Base-by-base conservation (phyloP, 371 early-diverging fungal species). In the Mucor racemosus region DNA sequence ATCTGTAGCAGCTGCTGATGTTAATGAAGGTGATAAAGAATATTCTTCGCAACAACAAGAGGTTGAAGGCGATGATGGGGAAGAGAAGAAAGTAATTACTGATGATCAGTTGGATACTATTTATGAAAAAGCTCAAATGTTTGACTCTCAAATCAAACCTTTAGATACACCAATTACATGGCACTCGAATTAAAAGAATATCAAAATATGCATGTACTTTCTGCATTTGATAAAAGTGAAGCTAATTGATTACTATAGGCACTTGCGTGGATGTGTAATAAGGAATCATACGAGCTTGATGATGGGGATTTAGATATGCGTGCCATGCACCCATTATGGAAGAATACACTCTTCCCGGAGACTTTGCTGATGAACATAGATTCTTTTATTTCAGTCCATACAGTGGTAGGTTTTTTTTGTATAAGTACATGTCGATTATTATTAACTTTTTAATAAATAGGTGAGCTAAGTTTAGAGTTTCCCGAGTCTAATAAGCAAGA, bases 311-410 rank as follows among this genome's bases (percentile, higher is more conserved):
- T 69, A 10, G 75, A 78, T 35, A 77, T 77, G 64, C 69, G 80
- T 17, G 64, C 83, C 6, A 77, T 90, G 68, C 88, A 88, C 67
- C 90, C 89, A 11, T 71, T 89, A n/a, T 89, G 86, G 88, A 86
- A 62, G 85, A 81, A 54, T 88, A 86, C 65, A 67, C 64, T 5
- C 85, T 89, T 71, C 77, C 82, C 11, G 38, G 42, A 13, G 81
- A 74, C 5, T 64, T 65, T 4, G 68, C 42, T 19, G 26, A 62
- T 14, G 66, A 74, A 26, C 41, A 76, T 58, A 14, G 58, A 36
- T 35, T 63, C 19, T 88, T 88, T 59, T 91, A 88, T 68, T 76
- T 88, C 26, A 89, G 85, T 60, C 91, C 90, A 11, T 92, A 86
- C 40, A 80, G 81, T 19, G 85, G 88, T 69, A 72, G 59, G 40